phyloP scores from a whole-genome alignment of 2,329 filamentous ascomycete species.

The Diaporthe destruens region DNA sequence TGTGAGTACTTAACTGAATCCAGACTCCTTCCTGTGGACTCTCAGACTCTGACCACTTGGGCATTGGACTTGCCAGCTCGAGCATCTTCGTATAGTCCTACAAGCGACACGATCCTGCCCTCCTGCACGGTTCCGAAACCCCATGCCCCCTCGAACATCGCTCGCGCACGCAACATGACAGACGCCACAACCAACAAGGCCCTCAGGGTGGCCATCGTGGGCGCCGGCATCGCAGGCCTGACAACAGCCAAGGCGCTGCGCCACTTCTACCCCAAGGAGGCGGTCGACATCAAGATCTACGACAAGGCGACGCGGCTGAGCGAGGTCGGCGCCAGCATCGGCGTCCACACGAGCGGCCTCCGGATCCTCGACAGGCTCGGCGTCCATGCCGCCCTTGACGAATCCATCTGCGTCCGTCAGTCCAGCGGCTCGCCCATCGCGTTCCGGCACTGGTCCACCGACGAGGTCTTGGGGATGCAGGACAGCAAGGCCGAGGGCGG shows the following conservation, averaged over 20 bases:
- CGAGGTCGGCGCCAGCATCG: conserved; percentile 55
- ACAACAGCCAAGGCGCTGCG: conserved; percentile 26
- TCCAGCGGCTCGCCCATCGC: conserved; percentile 24
- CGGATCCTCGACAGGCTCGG: conserved; percentile 52
- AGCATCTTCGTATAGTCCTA: neutral
- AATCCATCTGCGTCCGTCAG: conserved; percentile 51
- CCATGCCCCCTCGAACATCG: too few species aligned
- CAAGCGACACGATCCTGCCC: neutral
- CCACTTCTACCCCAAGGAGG: conserved; percentile 40
- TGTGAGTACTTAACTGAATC: neutral
- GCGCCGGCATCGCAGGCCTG: conserved; percentile 33
- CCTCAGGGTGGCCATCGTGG: conserved; percentile 25
- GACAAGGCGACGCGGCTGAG: conserved; percentile 50
- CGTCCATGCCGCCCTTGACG: conserved; percentile 45
- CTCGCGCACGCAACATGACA: neutral
- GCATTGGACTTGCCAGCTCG: neutral
- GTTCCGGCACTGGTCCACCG: conserved; percentile 9
- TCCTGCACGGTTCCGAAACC: neutral
- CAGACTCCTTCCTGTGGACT: neutral
- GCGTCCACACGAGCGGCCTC: conserved; percentile 54
- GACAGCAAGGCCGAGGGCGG: conserved; percentile 49
- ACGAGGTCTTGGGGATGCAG: conserved; percentile 46
- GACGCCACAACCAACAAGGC: neutral
- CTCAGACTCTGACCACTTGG: neutral
- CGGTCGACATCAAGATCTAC: conserved; percentile 49